These are phyloP conservation scores for Saturnispora mendoncae DNA, from an alignment of 805 yeast genomes.

Conservation along the genomic window DNA sequence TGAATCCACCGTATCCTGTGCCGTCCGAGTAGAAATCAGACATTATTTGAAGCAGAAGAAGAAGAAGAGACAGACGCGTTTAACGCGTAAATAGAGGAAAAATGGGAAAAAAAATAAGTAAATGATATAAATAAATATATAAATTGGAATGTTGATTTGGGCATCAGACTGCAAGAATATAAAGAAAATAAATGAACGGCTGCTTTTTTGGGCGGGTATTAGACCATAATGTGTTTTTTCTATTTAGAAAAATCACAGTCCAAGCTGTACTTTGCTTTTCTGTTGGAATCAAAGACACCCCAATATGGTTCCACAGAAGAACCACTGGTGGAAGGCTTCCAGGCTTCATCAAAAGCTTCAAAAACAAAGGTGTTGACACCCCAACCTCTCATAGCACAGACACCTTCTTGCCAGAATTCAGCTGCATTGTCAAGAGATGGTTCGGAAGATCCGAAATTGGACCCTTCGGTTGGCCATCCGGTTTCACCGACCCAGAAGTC, in stretches of 20 bases:
- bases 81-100: too few relatives aligned
- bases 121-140: not conserved
- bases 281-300: constrained; percentile 70
- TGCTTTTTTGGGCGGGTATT: not conserved
- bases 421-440: constrained; percentile 72
- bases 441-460: constrained; percentile 51
- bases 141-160: not conserved
- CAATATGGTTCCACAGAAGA: constrained; percentile 86
- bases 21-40: constrained; percentile 24
- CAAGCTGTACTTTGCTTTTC: constrained; percentile 37
- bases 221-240: not conserved
- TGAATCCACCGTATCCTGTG: constrained; percentile 32
- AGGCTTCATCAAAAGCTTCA: constrained; percentile 92
- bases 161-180: not conserved
- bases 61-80: not conserved
- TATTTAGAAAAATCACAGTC: constrained; percentile 34
- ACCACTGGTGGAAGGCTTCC: constrained; percentile 91
- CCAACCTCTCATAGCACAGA: constrained; percentile 94
- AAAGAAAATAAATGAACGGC: not conserved
- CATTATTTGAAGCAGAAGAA: constrained; percentile 18
- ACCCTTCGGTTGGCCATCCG: constrained; percentile 92
- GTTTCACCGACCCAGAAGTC: constrained; percentile 96
- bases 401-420: constrained; percentile 75
- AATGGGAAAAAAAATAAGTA: too few relatives aligned
- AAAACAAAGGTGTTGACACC: constrained; percentile 88